These are phyloP conservation scores for Cryptosporidium bovis DNA, from an alignment of 169 alveolate genomes.

Conservation along the genomic window DNA sequence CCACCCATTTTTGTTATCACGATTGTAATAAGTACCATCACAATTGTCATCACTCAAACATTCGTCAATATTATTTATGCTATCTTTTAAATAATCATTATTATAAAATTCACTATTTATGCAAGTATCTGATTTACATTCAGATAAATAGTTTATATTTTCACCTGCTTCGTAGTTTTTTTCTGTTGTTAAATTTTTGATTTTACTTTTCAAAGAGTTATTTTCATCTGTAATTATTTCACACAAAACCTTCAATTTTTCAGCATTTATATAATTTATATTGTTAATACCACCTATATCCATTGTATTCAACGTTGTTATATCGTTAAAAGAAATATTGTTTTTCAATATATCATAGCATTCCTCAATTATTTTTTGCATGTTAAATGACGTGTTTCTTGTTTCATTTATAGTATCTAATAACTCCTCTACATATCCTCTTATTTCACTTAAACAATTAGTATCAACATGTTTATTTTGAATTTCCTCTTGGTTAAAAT, in stretches of 20 bases:
- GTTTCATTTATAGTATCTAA: conserved; percentile 57
- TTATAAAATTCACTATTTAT: not conserved
- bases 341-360: conserved; percentile 23
- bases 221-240: conserved; percentile 51
- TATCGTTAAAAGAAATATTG: not conserved
- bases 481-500: conserved; percentile 1
- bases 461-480: conserved; percentile 7
- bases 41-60: not conserved
- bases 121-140: conserved; percentile 3
- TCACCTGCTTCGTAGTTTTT: too few species aligned
- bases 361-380: conserved; percentile 37
- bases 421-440: conserved; percentile 58
- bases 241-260: conserved; percentile 40
- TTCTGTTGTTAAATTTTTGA: not conserved
- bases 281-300: conserved; percentile 13
- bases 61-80: not conserved
- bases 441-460: conserved; percentile 51
- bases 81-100: too few species aligned
- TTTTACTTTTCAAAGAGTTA: conserved; percentile 6
- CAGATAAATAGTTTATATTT: not conserved
- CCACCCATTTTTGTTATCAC: conserved; percentile 1
- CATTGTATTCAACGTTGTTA: conserved; percentile 13
- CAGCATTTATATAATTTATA: not conserved
- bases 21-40: not conserved
- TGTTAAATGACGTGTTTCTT: conserved; percentile 21